Evolutionary conservation across 805 yeast genomes (phyloP).

Genomic region (Grigorovia yakushimaensis): DNA sequence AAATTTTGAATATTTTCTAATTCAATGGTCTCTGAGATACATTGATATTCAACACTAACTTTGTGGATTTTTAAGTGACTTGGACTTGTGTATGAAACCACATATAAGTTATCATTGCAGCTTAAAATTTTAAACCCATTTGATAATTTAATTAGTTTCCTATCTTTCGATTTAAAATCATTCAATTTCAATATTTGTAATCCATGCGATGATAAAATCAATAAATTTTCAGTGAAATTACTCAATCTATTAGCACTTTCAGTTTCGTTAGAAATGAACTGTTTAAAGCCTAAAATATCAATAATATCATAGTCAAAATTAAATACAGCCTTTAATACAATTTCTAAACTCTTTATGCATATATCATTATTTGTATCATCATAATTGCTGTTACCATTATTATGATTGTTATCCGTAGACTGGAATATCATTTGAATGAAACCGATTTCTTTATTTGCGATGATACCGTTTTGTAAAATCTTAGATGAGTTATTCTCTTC

Average conservation of each 20-base stretch:
- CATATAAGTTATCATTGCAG: slow-evolving; percentile 14
- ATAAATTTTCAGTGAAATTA: slow-evolving; percentile 15
- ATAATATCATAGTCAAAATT: slow-evolving; percentile 25
- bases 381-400: slow-evolving; percentile 11
- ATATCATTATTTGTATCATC: slow-evolving; percentile 20
- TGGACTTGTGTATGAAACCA: slow-evolving; percentile 9
- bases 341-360: slow-evolving; percentile 20
- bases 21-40: slow-evolving; percentile 6
- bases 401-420: background rate
- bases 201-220: slow-evolving; percentile 24
- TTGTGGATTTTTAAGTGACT: slow-evolving; percentile 5
- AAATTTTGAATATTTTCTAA: slow-evolving; percentile 6
- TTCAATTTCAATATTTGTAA: slow-evolving; percentile 21
- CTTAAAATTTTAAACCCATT: slow-evolving; percentile 14
- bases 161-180: slow-evolving; percentile 20
- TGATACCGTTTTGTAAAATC: slow-evolving; percentile 29
- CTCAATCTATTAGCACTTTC: background rate
- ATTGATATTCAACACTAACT: slow-evolving; percentile 12
- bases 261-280: slow-evolving; percentile 9
- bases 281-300: slow-evolving; percentile 22
- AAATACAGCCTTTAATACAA: slow-evolving; percentile 23
- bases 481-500: slow-evolving; percentile 21
- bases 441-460: slow-evolving; percentile 23
- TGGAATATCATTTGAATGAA: slow-evolving; percentile 13
- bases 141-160: slow-evolving; percentile 15